Evolutionary conservation across 495 filamentous ascomycete genomes (phyloP).

Genomic region (Talaromyces adpressus): DNA sequence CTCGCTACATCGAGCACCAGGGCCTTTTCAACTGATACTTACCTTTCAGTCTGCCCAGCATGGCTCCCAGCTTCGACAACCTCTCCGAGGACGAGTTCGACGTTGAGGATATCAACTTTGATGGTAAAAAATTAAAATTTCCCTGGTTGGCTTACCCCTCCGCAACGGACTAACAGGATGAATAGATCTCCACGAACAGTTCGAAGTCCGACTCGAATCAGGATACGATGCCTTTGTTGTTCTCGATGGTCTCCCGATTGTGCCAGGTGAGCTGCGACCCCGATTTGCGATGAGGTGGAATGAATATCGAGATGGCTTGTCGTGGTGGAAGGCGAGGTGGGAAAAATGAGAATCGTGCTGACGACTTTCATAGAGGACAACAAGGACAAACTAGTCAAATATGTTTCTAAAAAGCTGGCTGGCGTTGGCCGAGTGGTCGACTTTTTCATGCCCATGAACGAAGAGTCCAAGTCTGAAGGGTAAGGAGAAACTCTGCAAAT

Average conservation of each 20-base stretch:
- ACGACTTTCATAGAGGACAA: constrained; percentile 51
- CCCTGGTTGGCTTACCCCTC: constrained; percentile 9
- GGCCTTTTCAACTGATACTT: not conserved
- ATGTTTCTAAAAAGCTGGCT: constrained; percentile 84
- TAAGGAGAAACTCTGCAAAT: constrained; percentile 26
- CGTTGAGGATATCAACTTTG: constrained; percentile 86
- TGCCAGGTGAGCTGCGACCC: constrained; percentile 58
- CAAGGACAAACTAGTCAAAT: constrained; percentile 87
- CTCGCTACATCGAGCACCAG: constrained; percentile 5
- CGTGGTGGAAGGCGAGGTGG: not conserved
- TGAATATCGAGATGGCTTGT: not conserved
- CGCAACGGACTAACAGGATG: constrained; percentile 13
- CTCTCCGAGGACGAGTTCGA: constrained; percentile 73
- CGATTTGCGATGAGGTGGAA: not conserved
- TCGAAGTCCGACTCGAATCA: constrained; percentile 90
- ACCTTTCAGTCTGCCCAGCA: constrained; percentile 24
- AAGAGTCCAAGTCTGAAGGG: constrained; percentile 76
- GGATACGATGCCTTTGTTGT: constrained; percentile 94
- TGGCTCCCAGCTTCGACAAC: constrained; percentile 69
- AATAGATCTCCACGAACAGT: constrained; percentile 79
- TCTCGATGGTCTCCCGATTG: constrained; percentile 84
- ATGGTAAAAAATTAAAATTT: constrained; percentile 46
- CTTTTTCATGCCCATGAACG: constrained; percentile 87
- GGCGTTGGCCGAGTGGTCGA: constrained; percentile 76
- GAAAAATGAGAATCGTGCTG: not conserved